Conservation (phyloP, 1,139 yeast genomes). For the Saccharomycopsis phalli region DNA sequence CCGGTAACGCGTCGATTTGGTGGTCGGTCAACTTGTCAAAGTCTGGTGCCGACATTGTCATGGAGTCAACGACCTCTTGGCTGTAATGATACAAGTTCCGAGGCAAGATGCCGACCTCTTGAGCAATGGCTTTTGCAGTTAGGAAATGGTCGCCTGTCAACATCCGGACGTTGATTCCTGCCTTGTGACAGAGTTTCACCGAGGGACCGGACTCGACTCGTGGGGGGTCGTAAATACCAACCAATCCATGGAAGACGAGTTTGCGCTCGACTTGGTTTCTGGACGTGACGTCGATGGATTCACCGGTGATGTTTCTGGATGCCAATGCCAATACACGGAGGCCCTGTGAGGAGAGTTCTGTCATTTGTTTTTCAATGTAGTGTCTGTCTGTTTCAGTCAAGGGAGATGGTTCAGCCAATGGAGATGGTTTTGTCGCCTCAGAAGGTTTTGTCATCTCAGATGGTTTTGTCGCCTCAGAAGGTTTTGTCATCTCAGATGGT, state of each 20-base stretch:
- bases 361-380: conserved; percentile 49
- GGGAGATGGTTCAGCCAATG: conserved; percentile 27
- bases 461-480: conserved; percentile 17
- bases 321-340: conserved; percentile 72
- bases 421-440: conserved; percentile 18
- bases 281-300: conserved; percentile 28
- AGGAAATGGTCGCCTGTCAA: conserved; percentile 82
- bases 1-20: conserved; percentile 59
- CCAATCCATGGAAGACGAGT: conserved; percentile 56
- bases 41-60: conserved; percentile 72
- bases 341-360: conserved; percentile 57
- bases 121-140: conserved; percentile 76
- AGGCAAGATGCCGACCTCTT: conserved; percentile 79
- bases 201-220: conserved; percentile 62
- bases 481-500: conserved; percentile 26
- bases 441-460: conserved; percentile 26
- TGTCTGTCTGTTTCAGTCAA: conserved; percentile 36
- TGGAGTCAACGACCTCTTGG: conserved; percentile 50
- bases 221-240: conserved; percentile 82
- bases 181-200: conserved; percentile 59
- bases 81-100: conserved; percentile 55
- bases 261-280: conserved; percentile 48
- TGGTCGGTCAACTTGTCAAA: conserved; percentile 58
- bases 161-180: conserved; percentile 80
- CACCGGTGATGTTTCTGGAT: conserved; percentile 26